Conservation (phyloP, 306 rosid genomes). For the Oxytropis ochrocephala region DNA sequence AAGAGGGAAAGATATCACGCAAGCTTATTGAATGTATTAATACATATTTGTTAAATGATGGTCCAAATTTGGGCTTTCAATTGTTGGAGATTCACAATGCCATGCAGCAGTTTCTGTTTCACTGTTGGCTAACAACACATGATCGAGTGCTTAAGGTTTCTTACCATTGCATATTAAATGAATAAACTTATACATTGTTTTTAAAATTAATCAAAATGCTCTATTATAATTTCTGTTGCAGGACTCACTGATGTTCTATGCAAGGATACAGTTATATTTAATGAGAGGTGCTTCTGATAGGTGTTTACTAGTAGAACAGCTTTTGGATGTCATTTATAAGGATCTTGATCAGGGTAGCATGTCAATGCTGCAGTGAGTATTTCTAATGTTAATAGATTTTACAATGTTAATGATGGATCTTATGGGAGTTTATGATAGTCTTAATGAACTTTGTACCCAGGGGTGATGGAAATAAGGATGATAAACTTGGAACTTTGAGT, state of each 20-base stretch:
- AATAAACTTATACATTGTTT: neutral
- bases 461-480: conserved; percentile 70
- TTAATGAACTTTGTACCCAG: conserved; percentile 36
- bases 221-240: conserved; percentile 31
- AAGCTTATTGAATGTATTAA: conserved; percentile 86
- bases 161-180: conserved; percentile 13
- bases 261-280: conserved; percentile 71
- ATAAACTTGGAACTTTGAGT: conserved; percentile 71
- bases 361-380: conserved; percentile 52
- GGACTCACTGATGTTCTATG: conserved; percentile 73
- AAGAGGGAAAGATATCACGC: conserved; percentile 80
- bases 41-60: conserved; percentile 76
- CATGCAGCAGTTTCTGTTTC: conserved; percentile 68
- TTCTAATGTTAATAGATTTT: conserved; percentile 10
- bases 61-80: conserved; percentile 69
- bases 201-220: neutral
- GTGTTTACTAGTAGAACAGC: conserved; percentile 60
- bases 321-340: conserved; percentile 77
- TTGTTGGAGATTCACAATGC: conserved; percentile 68
- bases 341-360: conserved; percentile 78
- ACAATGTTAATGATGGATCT: conserved; percentile 13
- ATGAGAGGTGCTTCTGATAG: conserved; percentile 57
- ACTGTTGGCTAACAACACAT: conserved; percentile 78
- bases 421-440: conserved; percentile 4
- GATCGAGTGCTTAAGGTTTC: conserved; percentile 85